A percentile compares a stretch with the other conserved stretches of the same genome.
Conservation (phyloP, 2,329 filamentous ascomycete genomes). For the Ascocoryne sarcoides region DNA sequence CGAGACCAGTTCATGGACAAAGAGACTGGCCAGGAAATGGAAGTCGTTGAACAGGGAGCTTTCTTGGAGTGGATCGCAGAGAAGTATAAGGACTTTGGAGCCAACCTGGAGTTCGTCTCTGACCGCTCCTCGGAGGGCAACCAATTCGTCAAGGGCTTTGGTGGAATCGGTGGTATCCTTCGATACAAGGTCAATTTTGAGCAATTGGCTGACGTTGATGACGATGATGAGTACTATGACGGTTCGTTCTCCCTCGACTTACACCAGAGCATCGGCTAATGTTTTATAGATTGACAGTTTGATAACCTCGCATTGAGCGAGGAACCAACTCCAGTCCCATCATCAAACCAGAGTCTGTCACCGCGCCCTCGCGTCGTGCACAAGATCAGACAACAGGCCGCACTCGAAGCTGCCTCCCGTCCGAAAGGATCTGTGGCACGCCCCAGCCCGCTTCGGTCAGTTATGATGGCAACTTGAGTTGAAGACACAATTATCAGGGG, state of each 20-base stretch:
- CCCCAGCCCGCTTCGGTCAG: conserved; percentile 60
- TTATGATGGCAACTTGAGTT: conserved; percentile 44
- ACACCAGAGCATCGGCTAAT: not conserved
- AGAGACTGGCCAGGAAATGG: conserved; percentile 95
- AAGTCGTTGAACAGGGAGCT: conserved; percentile 74
- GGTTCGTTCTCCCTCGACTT: conserved; percentile 31
- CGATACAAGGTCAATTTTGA: conserved; percentile 99
- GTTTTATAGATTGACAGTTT: conserved; percentile 69
- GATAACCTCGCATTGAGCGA: conserved; percentile 80
- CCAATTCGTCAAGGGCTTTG: conserved; percentile 99
- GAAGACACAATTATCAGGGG: conserved; percentile 20
- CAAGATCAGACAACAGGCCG: conserved; percentile 36
- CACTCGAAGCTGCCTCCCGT: conserved; percentile 29
- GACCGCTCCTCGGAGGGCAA: conserved; percentile 97
- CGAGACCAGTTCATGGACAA: conserved; percentile 90
- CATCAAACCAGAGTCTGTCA: conserved; percentile 34
- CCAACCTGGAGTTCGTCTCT: conserved; percentile 91
- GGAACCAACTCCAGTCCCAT: conserved; percentile 63
- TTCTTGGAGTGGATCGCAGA: conserved; percentile 99
- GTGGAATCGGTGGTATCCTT: conserved; percentile 93
- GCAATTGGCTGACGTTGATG: conserved; percentile 84
- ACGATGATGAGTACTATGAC: conserved; percentile 90
- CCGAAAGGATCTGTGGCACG: conserved; percentile 39
- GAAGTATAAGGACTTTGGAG: conserved; percentile 96
- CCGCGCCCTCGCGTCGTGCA: conserved; percentile 34